Evolutionary conservation across 768 basidiomycete species (phyloP), one percentile per base, ranked within the genome.

Genomic region (Leccinellum luteum): DNA sequence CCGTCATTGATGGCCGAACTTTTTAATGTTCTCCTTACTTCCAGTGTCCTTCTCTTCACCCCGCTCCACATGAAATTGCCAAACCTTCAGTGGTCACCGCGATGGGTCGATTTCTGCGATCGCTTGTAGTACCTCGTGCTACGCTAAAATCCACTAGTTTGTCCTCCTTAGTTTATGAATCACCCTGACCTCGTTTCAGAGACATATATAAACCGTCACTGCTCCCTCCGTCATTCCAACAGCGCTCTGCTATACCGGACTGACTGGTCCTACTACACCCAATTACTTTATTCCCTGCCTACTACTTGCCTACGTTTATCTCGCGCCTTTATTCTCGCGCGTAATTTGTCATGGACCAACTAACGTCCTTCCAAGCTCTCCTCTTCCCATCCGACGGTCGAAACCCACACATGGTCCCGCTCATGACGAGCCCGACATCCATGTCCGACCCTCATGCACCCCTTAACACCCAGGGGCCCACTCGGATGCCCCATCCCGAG

Each of bases 401-500:
- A 38, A 81, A 85, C 23, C 88, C 90, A 17, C 85, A 86, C 47
- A 74, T 91, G 54, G 86, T 92, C 34, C 75, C 79, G 55, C 80
- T 92, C 57, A 85, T 86, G 86, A 89, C 88, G 23, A 91, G 87
- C 82, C 83, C 72, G 38, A 73, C 64, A 59, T 69, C 78, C 53
- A 64, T 76, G 57, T 74, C 76, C 17, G 72, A 76, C 55, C 78
- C 79, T 48, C 79, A 81, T 57, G 73, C 73, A 14, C 71, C 77
- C 38, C n/a, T 79, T 54, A 77, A 76, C 45, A 68, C 74, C 55
- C 72, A 78, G 25, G 25, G 25, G 28, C 79, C 79, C 31, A 74
- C 83, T 48, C 84, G 86, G 52, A 81, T 89, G 77, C 90, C 90
- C 0, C 90, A 92, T 70, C 90, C 90, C 12, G 89, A 92, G 70